phyloP scores from a whole-genome alignment of 2,329 filamentous ascomycete species.

The Colletotrichum tamarilloi region DNA sequence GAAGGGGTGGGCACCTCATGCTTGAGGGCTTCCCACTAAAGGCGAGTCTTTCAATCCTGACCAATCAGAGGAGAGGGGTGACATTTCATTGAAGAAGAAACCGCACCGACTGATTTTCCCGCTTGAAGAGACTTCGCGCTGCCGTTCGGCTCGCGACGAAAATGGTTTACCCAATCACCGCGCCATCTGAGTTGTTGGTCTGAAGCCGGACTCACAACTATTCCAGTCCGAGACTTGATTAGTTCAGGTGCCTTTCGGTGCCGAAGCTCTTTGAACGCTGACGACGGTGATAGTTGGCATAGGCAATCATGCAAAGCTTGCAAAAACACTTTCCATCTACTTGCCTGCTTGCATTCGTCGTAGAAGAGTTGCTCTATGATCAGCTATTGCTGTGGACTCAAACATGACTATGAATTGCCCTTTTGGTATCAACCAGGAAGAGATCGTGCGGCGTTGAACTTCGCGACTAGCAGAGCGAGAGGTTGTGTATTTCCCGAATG shows the following conservation, averaged over 20 bases:
- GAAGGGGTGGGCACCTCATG: not conserved
- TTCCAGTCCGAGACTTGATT: not conserved
- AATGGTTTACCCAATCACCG: not conserved
- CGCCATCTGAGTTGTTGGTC: not conserved
- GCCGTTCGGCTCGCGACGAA: not conserved
- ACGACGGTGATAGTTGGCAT: not conserved
- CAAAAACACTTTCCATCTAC: not conserved
- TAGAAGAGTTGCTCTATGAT: not conserved
- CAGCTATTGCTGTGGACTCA: not conserved
- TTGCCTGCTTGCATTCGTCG: not conserved
- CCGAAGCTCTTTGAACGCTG: not conserved
- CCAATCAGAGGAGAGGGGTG: conserved; percentile 31
- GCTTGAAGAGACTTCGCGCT: not conserved
- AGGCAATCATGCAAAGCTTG: not conserved
- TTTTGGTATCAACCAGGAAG: not conserved
- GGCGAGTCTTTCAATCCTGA: not conserved
- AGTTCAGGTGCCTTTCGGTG: not conserved
- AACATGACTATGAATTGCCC: too few relatives aligned
- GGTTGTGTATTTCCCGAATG: not conserved
- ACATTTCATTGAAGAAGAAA: conserved; percentile 21
- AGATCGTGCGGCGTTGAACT: not conserved
- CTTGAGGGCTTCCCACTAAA: not conserved
- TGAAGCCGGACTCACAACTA: not conserved
- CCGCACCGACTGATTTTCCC: not conserved
- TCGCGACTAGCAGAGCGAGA: not conserved